A percentile compares a stretch with the other conserved stretches of the same genome.
phyloP scores from a whole-genome alignment of 2,329 filamentous ascomycete species.

The Thelonectria rubi region DNA sequence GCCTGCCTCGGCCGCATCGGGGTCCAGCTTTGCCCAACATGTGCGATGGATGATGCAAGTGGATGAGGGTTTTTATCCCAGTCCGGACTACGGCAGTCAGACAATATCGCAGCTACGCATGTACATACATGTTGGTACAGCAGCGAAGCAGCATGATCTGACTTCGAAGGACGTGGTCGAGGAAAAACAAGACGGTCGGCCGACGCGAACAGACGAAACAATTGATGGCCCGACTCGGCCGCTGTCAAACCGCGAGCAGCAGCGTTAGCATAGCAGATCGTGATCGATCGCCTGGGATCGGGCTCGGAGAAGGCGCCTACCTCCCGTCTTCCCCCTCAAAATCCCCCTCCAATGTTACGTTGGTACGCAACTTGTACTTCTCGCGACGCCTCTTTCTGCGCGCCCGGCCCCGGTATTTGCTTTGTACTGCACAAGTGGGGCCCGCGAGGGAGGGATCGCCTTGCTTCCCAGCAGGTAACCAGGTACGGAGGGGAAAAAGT shows the following conservation, averaged over 20 bases:
- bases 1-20: constrained; percentile 13
- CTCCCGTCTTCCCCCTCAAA: constrained; percentile 14
- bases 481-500: constrained; percentile 12
- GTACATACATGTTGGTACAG: background rate
- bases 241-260: background rate
- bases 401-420: background rate
- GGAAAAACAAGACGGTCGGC: too few species aligned
- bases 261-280: constrained; percentile 10
- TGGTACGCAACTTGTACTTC: constrained; percentile 13
- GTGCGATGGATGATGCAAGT: constrained; percentile 5
- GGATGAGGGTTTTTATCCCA: constrained; percentile 15
- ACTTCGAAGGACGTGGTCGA: too few species aligned
- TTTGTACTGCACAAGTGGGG: constrained; percentile 14
- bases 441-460: constrained; percentile 17
- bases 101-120: background rate
- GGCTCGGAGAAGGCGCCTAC: constrained; percentile 18
- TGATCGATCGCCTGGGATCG: constrained; percentile 17
- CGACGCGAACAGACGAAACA: background rate
- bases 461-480: background rate
- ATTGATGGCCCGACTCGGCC: too few species aligned
- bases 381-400: background rate
- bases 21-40: background rate
- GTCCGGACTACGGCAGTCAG: background rate
- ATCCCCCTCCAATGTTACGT: background rate
- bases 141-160: too few species aligned